Conservation (phyloP, 768 basidiomycete species). For the Pleurotus giganteus region DNA sequence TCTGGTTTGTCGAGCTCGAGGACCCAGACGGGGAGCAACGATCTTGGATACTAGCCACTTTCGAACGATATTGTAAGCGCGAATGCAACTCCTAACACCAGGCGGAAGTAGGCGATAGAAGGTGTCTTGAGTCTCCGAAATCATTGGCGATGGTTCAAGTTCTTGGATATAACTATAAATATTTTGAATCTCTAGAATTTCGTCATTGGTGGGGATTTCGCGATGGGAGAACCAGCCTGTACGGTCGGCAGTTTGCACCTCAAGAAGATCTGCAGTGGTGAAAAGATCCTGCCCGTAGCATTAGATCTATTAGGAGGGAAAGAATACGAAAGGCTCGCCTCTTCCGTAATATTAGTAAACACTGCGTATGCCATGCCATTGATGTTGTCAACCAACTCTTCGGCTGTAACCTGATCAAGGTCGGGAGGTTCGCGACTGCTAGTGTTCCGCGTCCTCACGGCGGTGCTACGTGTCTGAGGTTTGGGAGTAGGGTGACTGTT, state of each 20-base stretch:
- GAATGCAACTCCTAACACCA: constrained; percentile 70
- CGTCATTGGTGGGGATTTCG: constrained; percentile 53
- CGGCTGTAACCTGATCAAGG: constrained; percentile 59
- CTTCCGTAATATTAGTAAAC: constrained; percentile 74
- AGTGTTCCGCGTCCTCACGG: constrained; percentile 31
- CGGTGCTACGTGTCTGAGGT: constrained; percentile 19
- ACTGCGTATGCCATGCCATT: constrained; percentile 76
- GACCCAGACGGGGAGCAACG: constrained; percentile 60
- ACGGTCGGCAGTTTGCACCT: constrained; percentile 76
- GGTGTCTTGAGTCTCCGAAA: constrained; percentile 69
- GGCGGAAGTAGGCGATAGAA: constrained; percentile 76
- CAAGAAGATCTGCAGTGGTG: constrained; percentile 72
- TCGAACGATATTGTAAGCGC: constrained; percentile 72
- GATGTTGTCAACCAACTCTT: constrained; percentile 74
- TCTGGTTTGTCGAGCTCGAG: constrained; percentile 61
- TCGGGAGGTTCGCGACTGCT: constrained; percentile 53
- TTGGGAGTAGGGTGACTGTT: constrained; percentile 20
- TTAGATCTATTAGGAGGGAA: constrained; percentile 3
- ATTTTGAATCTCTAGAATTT: constrained; percentile 74
- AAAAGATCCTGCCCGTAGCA: constrained; percentile 61
- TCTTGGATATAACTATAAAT: constrained; percentile 74
- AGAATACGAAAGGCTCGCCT: constrained; percentile 39
- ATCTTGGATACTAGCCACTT: constrained; percentile 79
- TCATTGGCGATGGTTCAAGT: constrained; percentile 68
- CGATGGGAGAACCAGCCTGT: constrained; percentile 73